phyloP scores from a whole-genome alignment of 768 basidiomycete species.

The Pleurotus ostreatus region DNA sequence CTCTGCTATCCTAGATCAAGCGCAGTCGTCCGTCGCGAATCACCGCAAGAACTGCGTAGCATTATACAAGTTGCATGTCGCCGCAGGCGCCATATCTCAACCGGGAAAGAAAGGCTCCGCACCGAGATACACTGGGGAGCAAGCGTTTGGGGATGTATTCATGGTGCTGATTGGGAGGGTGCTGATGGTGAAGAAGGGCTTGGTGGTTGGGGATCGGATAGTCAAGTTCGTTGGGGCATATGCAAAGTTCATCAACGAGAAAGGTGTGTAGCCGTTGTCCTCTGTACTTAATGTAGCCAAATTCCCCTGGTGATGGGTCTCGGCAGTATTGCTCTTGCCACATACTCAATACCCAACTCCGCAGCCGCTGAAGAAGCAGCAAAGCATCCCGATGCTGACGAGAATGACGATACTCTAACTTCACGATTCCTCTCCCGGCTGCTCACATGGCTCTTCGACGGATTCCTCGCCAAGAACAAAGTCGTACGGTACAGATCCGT shows the following conservation, averaged over 20 bases:
- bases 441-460: constrained; percentile 71
- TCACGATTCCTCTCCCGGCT: constrained; percentile 67
- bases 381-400: constrained; percentile 41
- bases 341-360: constrained; percentile 17
- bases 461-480: constrained; percentile 91
- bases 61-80: constrained; percentile 76
- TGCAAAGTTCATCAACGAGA: constrained; percentile 76
- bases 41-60: constrained; percentile 93
- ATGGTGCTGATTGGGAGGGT: constrained; percentile 70
- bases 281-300: not conserved
- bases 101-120: constrained; percentile 39
- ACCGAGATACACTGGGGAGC: constrained; percentile 68
- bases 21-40: constrained; percentile 73
- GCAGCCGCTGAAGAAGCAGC: constrained; percentile 21
- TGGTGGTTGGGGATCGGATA: constrained; percentile 62
- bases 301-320: not conserved
- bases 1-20: constrained; percentile 66
- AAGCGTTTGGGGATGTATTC: constrained; percentile 72
- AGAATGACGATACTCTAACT: constrained; percentile 64
- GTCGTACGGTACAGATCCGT: constrained; percentile 76
- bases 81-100: constrained; percentile 54
- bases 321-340: not conserved
- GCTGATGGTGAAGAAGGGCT: constrained; percentile 81
- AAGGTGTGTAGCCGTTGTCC: constrained; percentile 53
- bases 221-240: constrained; percentile 87